Evolutionary conservation across 2,329 filamentous ascomycete genomes (phyloP).

Genomic region (Fusarium papillatum): DNA sequence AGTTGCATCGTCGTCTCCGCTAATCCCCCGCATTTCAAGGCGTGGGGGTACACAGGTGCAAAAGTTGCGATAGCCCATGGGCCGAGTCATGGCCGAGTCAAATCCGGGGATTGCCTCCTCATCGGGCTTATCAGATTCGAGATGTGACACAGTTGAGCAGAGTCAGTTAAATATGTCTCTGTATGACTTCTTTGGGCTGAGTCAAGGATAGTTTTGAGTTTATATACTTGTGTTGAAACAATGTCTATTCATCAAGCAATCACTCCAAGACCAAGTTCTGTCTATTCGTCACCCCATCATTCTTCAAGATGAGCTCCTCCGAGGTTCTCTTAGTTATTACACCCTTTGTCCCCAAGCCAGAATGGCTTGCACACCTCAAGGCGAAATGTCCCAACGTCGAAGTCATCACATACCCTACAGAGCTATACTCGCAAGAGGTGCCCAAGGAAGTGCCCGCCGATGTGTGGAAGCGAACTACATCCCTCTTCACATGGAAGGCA

Average conservation of each 20-base stretch:
- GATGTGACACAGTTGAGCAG: not conserved
- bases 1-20: not conserved
- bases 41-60: not conserved
- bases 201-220: not conserved
- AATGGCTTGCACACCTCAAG: not conserved
- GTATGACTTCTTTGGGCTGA: not conserved
- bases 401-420: constrained; percentile 3
- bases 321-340: not conserved
- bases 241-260: not conserved
- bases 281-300: not conserved
- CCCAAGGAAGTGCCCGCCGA: constrained; percentile 10
- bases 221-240: not conserved
- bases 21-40: not conserved
- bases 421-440: not conserved
- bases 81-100: constrained; percentile 11
- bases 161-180: not conserved
- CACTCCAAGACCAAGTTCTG: not conserved
- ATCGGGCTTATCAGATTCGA: not conserved
- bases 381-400: not conserved
- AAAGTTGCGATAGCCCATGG: not conserved
- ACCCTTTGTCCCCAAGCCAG: not conserved
- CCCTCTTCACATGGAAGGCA: constrained; percentile 4
- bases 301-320: not conserved
- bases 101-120: not conserved
- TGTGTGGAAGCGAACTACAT: not conserved